A percentile compares a stretch with the other conserved stretches of the same genome.
phyloP scores from a whole-genome alignment of 352 stramenopile genomes.

The Blastocystis sp. region DNA sequence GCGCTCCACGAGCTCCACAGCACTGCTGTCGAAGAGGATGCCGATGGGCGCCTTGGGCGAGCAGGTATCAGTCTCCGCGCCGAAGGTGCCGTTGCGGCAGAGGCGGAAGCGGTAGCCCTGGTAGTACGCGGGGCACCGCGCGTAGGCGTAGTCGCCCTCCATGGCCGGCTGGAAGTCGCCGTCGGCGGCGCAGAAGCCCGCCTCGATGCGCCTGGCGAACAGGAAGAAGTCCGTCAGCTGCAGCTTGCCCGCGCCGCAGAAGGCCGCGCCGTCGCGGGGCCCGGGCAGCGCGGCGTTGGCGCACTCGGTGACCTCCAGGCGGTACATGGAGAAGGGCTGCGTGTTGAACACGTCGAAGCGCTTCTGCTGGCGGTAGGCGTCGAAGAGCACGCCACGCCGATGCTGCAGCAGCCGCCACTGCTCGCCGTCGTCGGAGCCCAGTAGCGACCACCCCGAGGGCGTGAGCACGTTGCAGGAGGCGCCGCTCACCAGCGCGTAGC shows the following conservation, averaged over 20 bases:
- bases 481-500: not conserved
- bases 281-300: not conserved
- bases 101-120: conserved; percentile 5
- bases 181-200: not conserved
- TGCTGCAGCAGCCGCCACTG: conserved; percentile 6
- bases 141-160: conserved; percentile 44
- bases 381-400: not conserved
- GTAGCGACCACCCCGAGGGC: conserved; percentile 14
- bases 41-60: not conserved
- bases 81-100: conserved; percentile 14
- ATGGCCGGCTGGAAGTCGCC: conserved; percentile 20
- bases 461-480: not conserved
- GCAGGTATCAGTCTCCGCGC: not conserved
- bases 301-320: conserved; percentile 12
- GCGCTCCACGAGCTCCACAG: not conserved
- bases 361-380: not conserved
- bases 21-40: not conserved
- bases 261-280: not conserved
- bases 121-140: conserved; percentile 9
- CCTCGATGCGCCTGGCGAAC: conserved; percentile 6
- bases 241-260: not conserved
- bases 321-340: conserved; percentile 36
- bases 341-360: conserved; percentile 1
- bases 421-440: conserved; percentile 4
- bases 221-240: conserved; percentile 52